Base-by-base conservation (phyloP, 306 rosid species). In the Nissolia schottii region DNA sequence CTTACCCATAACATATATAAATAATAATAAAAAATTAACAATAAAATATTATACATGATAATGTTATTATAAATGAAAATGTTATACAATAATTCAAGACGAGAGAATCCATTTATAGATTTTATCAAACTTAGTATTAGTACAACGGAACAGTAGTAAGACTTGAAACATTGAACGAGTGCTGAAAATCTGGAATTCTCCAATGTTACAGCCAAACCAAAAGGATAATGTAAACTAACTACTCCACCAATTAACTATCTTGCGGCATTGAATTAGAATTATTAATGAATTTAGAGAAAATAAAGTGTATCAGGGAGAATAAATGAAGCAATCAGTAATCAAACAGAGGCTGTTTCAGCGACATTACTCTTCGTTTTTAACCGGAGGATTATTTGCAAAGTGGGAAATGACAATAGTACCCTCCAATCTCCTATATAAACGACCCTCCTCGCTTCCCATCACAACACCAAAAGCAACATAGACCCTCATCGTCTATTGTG, bases 371-470 rank as follows among this genome's bases (percentile, higher is more conserved):
- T 11, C 14, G 10, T 32, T 12, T 18, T 22, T 6, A 53, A 41
- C 72, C 73, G 74, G 64, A 32, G 56, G 82, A 72, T 79, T 7
- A 65, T 2, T 6, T 7, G 3, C 0, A 1, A 2, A 14, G 12
- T 45, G 0, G 20, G 5, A 0, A 72, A 65, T 66, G 59, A 0
- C 86, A 8, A 56, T 0, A 63, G 38, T 82, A 64, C 64, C 86
- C 86, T 45, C 20, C 2, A 14, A 35, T 2, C 22, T 38, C 40
- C 81, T 89, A 84, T 89, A 86, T 80, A 86, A 81, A 12, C 5
- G 29, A 58, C 0, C 1, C 31, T 67, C 8, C 55, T 29, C 3
- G 0, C 1, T 19, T 37, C 12, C 40, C 2, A 48, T 1, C 29
- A 55, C 27, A 54, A 50, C 32, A 23, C 63, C 53, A 70, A 23